Conservation (phyloP, 441 rosid genomes). For the Isatis lusitanica region DNA sequence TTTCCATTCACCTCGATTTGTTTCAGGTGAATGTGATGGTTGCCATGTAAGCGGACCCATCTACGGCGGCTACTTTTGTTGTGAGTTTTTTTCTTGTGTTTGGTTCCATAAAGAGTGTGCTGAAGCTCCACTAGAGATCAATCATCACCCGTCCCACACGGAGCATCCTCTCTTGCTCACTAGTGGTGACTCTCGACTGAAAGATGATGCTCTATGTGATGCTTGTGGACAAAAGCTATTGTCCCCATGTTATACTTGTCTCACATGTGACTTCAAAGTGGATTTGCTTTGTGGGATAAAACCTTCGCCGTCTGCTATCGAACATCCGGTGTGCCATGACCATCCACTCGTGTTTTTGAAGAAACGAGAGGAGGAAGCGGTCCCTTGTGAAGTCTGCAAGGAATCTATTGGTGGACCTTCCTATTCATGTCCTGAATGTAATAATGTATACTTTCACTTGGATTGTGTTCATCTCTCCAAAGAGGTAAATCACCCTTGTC, state of each 20-base stretch:
- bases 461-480: neutral
- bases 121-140: neutral
- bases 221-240: neutral
- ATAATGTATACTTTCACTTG: neutral
- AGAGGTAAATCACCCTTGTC: neutral
- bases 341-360: constrained; percentile 12
- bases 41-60: neutral
- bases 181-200: neutral
- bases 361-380: neutral
- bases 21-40: fast-evolving
- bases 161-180: neutral
- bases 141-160: constrained; percentile 1
- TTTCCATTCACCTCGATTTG: neutral
- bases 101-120: constrained; percentile 13
- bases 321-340: neutral
- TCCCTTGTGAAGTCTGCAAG: neutral
- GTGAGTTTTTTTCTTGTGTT: neutral
- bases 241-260: neutral
- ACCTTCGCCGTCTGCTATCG: neutral
- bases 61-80: neutral
- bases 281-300: constrained; percentile 15
- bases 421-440: neutral
- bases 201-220: neutral
- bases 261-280: neutral
- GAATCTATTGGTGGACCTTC: neutral